Percentiles rank a stretch among this genome's conserved stretches.
Evolutionary conservation across 441 rosid species (phyloP).

Genomic region (Arabidopsis hybrid): DNA sequence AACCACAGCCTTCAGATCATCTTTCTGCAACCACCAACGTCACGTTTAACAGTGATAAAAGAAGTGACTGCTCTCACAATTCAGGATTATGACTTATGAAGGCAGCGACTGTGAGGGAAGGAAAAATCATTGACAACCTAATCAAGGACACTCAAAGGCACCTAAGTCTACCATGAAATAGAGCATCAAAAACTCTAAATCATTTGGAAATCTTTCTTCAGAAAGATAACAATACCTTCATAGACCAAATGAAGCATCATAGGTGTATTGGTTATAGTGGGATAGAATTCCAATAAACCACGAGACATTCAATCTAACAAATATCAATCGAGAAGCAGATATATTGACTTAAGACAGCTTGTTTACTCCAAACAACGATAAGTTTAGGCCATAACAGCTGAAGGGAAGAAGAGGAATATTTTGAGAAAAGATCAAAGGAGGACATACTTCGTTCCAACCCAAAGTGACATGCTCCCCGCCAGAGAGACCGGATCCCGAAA

Average conservation of each 20-base stretch:
- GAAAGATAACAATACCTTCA: too few relatives aligned
- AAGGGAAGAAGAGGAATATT: not conserved
- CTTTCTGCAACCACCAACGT: conserved; percentile 66
- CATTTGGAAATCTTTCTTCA: too few relatives aligned
- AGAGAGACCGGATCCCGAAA: conserved; percentile 98
- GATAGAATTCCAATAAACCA: too few relatives aligned
- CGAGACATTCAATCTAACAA: too few relatives aligned
- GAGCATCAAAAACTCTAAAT: too few relatives aligned
- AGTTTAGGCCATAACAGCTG: not conserved
- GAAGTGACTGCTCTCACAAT: conserved; percentile 6
- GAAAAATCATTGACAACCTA: not conserved
- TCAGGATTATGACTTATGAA: conserved; percentile 20
- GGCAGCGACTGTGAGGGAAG: not conserved
- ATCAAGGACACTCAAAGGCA: too few relatives aligned
- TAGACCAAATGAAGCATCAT: too few relatives aligned
- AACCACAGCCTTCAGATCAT: conserved; percentile 88
- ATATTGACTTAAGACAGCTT: not conserved
- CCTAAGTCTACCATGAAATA: too few relatives aligned
- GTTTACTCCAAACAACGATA: not conserved
- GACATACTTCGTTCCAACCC: conserved; percentile 94
- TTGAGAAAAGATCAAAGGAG: conserved; percentile 1
- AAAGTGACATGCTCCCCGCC: conserved; percentile 94
- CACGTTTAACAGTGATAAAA: conserved; percentile 2
- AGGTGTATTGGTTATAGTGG: too few relatives aligned
- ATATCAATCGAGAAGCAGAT: too few relatives aligned